These are phyloP conservation scores for Microbotryum violaceum DNA, from an alignment of 1,284 basidiomycete genomes.

Conservation along the genomic window DNA sequence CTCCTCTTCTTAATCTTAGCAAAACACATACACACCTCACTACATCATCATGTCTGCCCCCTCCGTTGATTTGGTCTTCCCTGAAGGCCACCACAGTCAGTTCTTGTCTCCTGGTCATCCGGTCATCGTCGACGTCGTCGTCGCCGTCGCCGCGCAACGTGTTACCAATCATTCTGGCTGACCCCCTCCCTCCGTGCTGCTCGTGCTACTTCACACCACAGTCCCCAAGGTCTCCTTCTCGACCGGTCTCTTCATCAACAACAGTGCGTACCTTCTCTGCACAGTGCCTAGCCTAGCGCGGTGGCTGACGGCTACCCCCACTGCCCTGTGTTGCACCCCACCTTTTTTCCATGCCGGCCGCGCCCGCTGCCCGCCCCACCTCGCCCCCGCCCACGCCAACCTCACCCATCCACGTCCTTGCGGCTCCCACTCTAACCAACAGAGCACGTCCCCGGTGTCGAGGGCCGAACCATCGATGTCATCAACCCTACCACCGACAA, in stretches of 20 bases:
- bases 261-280: slow-evolving; percentile 66
- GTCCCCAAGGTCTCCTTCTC: slow-evolving; percentile 43
- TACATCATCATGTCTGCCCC: slow-evolving; percentile 29
- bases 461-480: slow-evolving; percentile 58
- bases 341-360: neutral
- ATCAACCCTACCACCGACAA: slow-evolving; percentile 74
- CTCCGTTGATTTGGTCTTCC: slow-evolving; percentile 38
- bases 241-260: slow-evolving; percentile 74
- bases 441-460: slow-evolving; percentile 64
- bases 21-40: slow-evolving; percentile 3
- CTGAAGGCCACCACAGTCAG: slow-evolving; percentile 28
- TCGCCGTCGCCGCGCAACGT: neutral
- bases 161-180: neutral
- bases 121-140: slow-evolving; percentile 15
- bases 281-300: slow-evolving; percentile 49
- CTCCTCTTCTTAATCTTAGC: neutral
- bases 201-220: neutral
- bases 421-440: slow-evolving; percentile 53
- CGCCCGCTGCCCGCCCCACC: slow-evolving; percentile 1
- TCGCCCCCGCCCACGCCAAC: slow-evolving; percentile 18
- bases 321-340: neutral
- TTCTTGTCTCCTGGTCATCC: too few relatives aligned
- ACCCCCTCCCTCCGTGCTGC: neutral
- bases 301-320: slow-evolving; percentile 58
- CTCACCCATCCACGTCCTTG: slow-evolving; percentile 62